A percentile compares a stretch with the other conserved stretches of the same genome.
Evolutionary conservation across 495 filamentous ascomycete genomes (phyloP).

Genomic region (Podospora conica): DNA sequence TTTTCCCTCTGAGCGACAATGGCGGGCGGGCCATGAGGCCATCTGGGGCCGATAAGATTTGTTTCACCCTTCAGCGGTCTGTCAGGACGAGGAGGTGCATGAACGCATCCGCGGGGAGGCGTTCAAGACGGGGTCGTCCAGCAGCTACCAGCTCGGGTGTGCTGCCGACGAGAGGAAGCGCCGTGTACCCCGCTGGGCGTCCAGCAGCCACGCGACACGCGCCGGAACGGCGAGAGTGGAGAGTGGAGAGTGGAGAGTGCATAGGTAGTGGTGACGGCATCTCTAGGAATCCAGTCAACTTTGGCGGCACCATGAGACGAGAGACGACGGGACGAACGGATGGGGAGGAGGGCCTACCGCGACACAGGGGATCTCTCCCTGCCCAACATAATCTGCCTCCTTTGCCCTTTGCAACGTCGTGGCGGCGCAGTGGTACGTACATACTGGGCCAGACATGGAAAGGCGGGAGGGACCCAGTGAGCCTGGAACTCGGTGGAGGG

Average conservation of each 20-base stretch:
- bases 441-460: too few relatives aligned
- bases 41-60: conserved; percentile 16
- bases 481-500: not conserved
- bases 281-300: not conserved
- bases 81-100: conserved; percentile 16
- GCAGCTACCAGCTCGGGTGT: conserved; percentile 3
- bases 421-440: not conserved
- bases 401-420: not conserved
- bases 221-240: not conserved
- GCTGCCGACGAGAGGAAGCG: conserved; percentile 9
- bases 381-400: not conserved
- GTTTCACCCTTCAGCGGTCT: conserved; percentile 25
- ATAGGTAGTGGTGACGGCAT: too few relatives aligned
- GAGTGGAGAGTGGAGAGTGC: too few relatives aligned
- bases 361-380: not conserved
- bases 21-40: conserved; percentile 25
- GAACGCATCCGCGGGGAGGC: conserved; percentile 16
- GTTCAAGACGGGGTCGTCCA: conserved; percentile 7
- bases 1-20: conserved; percentile 17
- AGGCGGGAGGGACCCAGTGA: not conserved
- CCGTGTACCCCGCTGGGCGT: conserved; percentile 2
- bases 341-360: not conserved
- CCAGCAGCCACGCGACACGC: conserved; percentile 1
- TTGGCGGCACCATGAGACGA: not conserved
- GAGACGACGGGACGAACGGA: not conserved